Base-by-base conservation (phyloP, 2,329 filamentous ascomycete species). In the Penicillium sp. region DNA sequence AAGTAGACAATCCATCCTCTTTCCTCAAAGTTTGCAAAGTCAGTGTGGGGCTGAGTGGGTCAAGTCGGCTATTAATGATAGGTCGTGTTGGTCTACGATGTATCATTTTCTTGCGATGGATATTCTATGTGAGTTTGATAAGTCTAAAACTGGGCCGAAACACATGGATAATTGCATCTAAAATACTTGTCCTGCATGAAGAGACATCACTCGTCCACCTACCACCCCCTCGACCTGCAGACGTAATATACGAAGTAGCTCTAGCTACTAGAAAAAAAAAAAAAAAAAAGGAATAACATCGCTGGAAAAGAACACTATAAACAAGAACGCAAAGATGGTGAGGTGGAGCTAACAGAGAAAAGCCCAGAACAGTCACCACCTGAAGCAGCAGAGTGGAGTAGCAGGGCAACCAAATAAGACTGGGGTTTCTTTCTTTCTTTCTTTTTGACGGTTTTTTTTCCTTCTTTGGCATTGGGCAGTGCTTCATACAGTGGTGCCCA, bases 401-500 rank as follows among this genome's bases (percentile, higher is more conserved):
- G 44, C 56, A 59, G 53, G 56, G 53, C 45, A 50, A 49, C 55
- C 45, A 60, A 60, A 46, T 14, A 62, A 56, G 60, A 53, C 49
- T 47, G 39, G 40, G 53, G 45, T 58, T 59, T 49, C 35, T 51
- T 58, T 61, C 58, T 65, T 46, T 56, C 55, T 53, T 1, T 29
- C 7, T 10, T 54, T 32, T 51, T 55, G 34, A 16, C 24, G 7
- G 1, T 43, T 55, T 49, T 57, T 56, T 58, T 44, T 53, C 60
- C 34, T 58, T 37, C 62, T 56, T 56, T 63, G 54, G 22, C 35
- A 37, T 47, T 46, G 43, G 26, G 8, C 10, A 34, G 34, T 38
- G 46, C 39, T 34, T 51, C 56, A 61, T 13, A 56, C 61, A 57
- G 52, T 66, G 35, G 70, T 73, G 11, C 67, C 69, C 14, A 73